These are phyloP conservation scores for Aspergillus glaucus DNA, from an alignment of 2,329 filamentous ascomycete species.

Conservation along the genomic window DNA sequence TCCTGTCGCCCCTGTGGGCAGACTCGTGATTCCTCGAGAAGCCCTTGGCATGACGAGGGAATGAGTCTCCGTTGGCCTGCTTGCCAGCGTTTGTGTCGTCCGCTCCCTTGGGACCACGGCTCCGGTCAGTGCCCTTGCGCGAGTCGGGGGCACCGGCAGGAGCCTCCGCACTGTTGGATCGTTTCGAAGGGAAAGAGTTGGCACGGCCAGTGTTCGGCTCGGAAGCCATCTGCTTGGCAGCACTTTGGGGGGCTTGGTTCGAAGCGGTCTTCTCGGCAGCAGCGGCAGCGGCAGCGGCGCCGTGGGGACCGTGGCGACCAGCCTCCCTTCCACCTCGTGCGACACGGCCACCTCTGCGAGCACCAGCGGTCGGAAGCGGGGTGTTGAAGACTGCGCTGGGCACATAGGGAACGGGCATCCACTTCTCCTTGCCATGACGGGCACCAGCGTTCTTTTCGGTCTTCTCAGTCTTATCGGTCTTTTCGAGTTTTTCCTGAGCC, in stretches of 20 bases:
- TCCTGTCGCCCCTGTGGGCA: constrained; percentile 21
- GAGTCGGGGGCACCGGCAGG: constrained; percentile 19
- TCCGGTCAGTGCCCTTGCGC: constrained; percentile 29
- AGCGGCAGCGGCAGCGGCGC: constrained; percentile 20
- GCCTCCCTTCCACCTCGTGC: constrained; percentile 50
- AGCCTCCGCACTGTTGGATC: constrained; percentile 30
- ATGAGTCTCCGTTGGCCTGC: constrained; percentile 24
- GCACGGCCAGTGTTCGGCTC: constrained; percentile 32
- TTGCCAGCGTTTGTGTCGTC: constrained; percentile 26
- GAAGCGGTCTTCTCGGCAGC: constrained; percentile 27
- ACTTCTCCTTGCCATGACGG: constrained; percentile 67
- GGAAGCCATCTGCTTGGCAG: constrained; percentile 24
- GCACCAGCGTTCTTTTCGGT: constrained; percentile 45
- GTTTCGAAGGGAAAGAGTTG: constrained; percentile 32
- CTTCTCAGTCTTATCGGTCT: constrained; percentile 59
- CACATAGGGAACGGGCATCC: constrained; percentile 76
- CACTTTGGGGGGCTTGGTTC: constrained; percentile 20
- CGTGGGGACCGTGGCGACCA: constrained; percentile 40
- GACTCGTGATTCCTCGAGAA: constrained; percentile 27
- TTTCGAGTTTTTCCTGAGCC: constrained; percentile 54
- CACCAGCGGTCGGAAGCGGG: constrained; percentile 51
- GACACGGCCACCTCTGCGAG: constrained; percentile 49
- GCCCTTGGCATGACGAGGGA: constrained; percentile 28
- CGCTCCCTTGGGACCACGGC: constrained; percentile 25
- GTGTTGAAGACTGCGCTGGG: constrained; percentile 84